Base-by-base conservation (phyloP, 306 rosid species). In the Styphnolobium japonicum region DNA sequence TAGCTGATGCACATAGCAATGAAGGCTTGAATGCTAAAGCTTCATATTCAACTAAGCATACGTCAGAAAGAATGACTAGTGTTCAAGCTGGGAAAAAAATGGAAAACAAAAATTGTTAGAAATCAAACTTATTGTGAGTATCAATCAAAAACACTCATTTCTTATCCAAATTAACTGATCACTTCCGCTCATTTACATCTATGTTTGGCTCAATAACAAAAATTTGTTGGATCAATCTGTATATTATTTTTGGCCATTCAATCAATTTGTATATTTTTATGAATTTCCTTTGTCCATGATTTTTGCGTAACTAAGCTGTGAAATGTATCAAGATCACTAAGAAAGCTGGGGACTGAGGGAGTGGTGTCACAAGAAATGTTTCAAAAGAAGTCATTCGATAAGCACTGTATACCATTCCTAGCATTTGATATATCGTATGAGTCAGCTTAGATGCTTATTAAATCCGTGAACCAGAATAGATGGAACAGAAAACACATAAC, bases 1-100 rank as follows among this genome's bases (percentile, higher is more conserved):
- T 80, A 23, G 98, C 97, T 46, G 98, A 93, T 72, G 98, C 98
- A 84, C 94, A 91, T 22, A 95, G 78, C 87, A 91, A 56, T 0
- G 98, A 95, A 19, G 98, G 83, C 86, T 87, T 91, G 85, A 91
- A 93, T 80, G 83, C 88, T 64, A 91, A 82, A 61, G 90, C 88
- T 84, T 95, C 98, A 37, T 90, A 90, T 83, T 91, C 96, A 72
- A 91, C 92, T 68, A 93, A 84, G 73, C 90, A 87, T 51, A 93
- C 82, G 71, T 93, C 97, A 0, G 87, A 83, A 88, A 91, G 87
- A 89, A 93, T 10, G 97, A 86, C 87, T 92, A 23, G 78, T 88
- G 94, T 60, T 95, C 97, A 46, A 95, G 90, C 98, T 88, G 94
- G 55, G 21, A 76, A 60, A 73, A 48, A 46, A 66, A 56, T 58